These are phyloP conservation scores for Artemisia annua DNA, from an alignment of 129 eudicot species.

Conservation along the genomic window DNA sequence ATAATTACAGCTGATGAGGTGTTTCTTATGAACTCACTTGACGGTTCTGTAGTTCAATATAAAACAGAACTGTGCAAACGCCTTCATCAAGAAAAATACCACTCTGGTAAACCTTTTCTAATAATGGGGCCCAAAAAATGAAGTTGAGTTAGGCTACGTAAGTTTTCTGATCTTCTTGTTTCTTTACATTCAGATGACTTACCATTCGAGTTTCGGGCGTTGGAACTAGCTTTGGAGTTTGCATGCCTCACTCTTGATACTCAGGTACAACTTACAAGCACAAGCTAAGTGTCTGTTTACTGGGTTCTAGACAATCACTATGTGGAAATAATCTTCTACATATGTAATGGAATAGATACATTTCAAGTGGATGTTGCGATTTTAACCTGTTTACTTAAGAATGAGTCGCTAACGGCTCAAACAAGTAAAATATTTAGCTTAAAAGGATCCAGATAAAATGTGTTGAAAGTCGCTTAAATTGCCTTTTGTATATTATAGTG, in stretches of 20 bases:
- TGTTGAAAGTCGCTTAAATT: too few species aligned
- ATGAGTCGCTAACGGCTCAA: too few species aligned
- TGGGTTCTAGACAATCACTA: neutral
- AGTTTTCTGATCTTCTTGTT: conserved; percentile 26
- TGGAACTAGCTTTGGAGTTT: conserved; percentile 95
- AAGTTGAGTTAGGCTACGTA: conserved; percentile 13
- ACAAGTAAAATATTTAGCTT: too few species aligned
- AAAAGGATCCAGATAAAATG: too few species aligned
- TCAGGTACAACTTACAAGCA: conserved; percentile 88
- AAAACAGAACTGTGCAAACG: conserved; percentile 81
- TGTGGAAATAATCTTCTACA: neutral
- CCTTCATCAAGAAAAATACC: conserved; percentile 66
- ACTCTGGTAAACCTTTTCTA: conserved; percentile 53
- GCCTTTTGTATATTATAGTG: too few species aligned
- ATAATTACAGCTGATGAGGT: conserved; percentile 98
- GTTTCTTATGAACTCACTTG: conserved; percentile 84
- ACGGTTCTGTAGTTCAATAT: conserved; percentile 77
- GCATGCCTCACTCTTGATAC: conserved; percentile 89
- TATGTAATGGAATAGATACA: neutral
- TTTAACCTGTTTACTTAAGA: neutral
- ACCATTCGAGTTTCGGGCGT: conserved; percentile 91
- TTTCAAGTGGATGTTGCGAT: neutral
- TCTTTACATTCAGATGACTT: conserved; percentile 67
- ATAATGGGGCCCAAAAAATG: neutral
- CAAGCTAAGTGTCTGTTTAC: neutral